A percentile compares a stretch with the other conserved stretches of the same genome.
Conservation (phyloP, 2,329 filamentous ascomycete genomes). For the Pyrenophora graminea region DNA sequence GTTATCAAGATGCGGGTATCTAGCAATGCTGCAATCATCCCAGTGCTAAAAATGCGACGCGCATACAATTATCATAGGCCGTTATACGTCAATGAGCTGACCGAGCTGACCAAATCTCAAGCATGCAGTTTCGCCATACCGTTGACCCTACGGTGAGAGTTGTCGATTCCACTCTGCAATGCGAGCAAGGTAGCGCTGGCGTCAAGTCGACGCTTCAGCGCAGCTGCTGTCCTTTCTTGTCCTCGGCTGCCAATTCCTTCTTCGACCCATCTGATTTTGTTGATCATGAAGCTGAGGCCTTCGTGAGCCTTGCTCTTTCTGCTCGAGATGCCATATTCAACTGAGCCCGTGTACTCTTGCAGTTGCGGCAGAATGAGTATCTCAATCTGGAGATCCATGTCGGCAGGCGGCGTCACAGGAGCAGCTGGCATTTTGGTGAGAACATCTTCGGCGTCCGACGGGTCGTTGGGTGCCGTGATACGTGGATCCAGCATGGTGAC, state of each 20-base stretch:
- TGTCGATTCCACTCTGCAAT: constrained; percentile 36
- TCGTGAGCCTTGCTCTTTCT: constrained; percentile 82
- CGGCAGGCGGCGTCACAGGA: constrained; percentile 66
- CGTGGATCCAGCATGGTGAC: constrained; percentile 65
- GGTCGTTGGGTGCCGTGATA: constrained; percentile 51
- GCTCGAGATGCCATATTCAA: constrained; percentile 79
- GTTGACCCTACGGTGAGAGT: constrained; percentile 24
- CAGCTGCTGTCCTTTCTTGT: constrained; percentile 44
- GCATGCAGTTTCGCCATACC: constrained; percentile 37
- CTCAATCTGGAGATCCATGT: constrained; percentile 84
- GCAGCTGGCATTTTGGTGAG: constrained; percentile 48
- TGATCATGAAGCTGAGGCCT: constrained; percentile 86
- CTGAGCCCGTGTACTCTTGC: constrained; percentile 73
- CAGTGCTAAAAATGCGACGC: constrained; percentile 27
- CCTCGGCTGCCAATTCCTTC: constrained; percentile 60
- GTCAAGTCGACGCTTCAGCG: constrained; percentile 44
- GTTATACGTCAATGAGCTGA: constrained; percentile 15
- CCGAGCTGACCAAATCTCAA: constrained; percentile 15
- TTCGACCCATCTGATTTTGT: constrained; percentile 81
- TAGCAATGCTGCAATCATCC: constrained; percentile 42
- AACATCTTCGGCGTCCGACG: constrained; percentile 51
- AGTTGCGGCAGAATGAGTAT: constrained; percentile 80
- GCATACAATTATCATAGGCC: constrained; percentile 14
- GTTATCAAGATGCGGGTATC: constrained; percentile 46
- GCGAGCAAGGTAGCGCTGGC: constrained; percentile 42